A percentile compares a stretch with the other conserved stretches of the same genome.
Conservation (phyloP, 1,284 basidiomycete species). For the Marasmius fiardii region DNA sequence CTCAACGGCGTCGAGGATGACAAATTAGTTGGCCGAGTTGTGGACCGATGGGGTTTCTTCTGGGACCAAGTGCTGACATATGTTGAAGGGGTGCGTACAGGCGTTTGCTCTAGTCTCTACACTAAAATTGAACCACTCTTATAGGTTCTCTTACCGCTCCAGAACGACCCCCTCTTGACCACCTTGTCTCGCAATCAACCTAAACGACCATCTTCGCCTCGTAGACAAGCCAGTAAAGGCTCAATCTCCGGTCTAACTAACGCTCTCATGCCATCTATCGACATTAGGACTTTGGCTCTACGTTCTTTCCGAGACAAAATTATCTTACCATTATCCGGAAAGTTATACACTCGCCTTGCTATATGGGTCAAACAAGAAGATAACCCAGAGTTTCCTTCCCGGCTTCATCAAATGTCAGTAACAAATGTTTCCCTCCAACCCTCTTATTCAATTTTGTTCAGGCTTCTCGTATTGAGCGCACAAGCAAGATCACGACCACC, state of each 20-base stretch:
- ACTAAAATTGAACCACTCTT: slow-evolving; percentile 3
- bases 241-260: slow-evolving; percentile 31
- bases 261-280: slow-evolving; percentile 45
- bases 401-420: slow-evolving; percentile 72
- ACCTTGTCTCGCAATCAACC: slow-evolving; percentile 60
- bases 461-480: slow-evolving; percentile 76
- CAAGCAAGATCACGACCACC: slow-evolving; percentile 51
- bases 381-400: slow-evolving; percentile 48
- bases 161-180: slow-evolving; percentile 68
- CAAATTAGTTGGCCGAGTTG: slow-evolving; percentile 71
- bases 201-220: slow-evolving; percentile 59
- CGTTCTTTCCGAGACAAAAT: slow-evolving; percentile 80
- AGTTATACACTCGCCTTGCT: slow-evolving; percentile 53
- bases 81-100: slow-evolving; percentile 65
- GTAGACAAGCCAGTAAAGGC: slow-evolving; percentile 43
- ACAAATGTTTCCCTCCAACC: background rate
- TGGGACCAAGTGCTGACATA: slow-evolving; percentile 92
- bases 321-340: slow-evolving; percentile 59
- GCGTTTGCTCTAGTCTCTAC: background rate
- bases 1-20: slow-evolving; percentile 72
- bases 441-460: slow-evolving; percentile 22
- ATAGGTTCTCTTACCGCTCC: slow-evolving; percentile 72
- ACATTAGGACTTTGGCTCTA: slow-evolving; percentile 78
- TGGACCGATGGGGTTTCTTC: slow-evolving; percentile 93
- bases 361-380: slow-evolving; percentile 48